Base-by-base conservation (phyloP, 352 stramenopile species). In the Phytophthora palmivora region DNA sequence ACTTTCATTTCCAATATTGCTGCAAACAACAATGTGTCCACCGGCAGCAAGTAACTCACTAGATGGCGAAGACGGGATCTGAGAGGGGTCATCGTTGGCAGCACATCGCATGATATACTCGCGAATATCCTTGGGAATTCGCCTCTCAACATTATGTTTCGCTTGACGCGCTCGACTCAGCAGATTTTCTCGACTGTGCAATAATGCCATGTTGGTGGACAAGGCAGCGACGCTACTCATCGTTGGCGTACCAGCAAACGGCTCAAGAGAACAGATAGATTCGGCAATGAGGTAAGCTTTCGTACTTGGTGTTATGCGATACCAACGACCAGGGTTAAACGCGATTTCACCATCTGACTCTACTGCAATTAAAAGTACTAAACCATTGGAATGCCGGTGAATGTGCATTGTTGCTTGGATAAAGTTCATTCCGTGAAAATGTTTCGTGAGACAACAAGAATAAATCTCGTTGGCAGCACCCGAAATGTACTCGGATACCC, bases 401-500 rank as follows among this genome's bases (percentile, higher is more conserved):
- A 96, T 88, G 4, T 74, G 72, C 58, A 89, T 73, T 3, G 81
- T 76, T 3, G 72, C 84, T 39, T 93, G 81, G 0, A 80, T 88
- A 60, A 96, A 96, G 37, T 85, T 92, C 63, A 88, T 70, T 10
- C 82, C 82, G 38, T 87, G 69, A 33, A 93, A 88, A 43, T 81
- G 74, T 1, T 56, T 61, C 4, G 74, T 74, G 6, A 95, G 47
- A 9, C 53, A 61, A 36, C 83, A 91, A 14, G 87, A 80, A 55
- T 94, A 94, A 46, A 96, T 96, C 46, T 96, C 86, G 26, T 93
- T 94, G 1, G 78, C 74, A 12, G 87, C 83, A 3, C 87, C 87
- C 6, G 72, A 74, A 16, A 94, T 75, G 60, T 96, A 96, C 70
- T 96, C 85, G 15, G 72, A 74, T 11, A 91, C 65, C 84, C 84